phyloP scores from a whole-genome alignment of 129 eudicot genomes.

The Flaveria brownii region DNA sequence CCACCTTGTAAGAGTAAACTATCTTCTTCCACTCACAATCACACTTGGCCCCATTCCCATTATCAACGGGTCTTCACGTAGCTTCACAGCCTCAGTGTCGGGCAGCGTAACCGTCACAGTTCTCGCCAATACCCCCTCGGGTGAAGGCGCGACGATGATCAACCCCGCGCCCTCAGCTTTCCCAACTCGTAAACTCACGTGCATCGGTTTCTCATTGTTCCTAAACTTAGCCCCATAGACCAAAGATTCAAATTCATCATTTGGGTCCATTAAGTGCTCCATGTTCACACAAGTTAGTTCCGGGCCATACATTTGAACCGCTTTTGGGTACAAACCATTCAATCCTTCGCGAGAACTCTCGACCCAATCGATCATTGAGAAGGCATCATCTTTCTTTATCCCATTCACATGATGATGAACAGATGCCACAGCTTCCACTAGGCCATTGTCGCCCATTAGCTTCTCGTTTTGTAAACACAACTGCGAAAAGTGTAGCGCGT shows the following conservation, averaged over 20 bases:
- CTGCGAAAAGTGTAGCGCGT: constrained; percentile 46
- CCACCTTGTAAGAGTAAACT: constrained; percentile 9
- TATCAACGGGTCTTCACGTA: constrained; percentile 50
- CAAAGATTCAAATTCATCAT: constrained; percentile 28
- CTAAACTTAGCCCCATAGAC: constrained; percentile 50
- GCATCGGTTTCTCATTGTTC: constrained; percentile 57
- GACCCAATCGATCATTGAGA: constrained; percentile 35
- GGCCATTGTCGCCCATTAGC: constrained; percentile 22
- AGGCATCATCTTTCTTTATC: constrained; percentile 39
- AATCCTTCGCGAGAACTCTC: constrained; percentile 32
- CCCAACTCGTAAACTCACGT: constrained; percentile 54
- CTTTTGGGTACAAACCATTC: constrained; percentile 32
- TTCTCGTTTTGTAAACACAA: constrained; percentile 25
- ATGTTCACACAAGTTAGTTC: constrained; percentile 52
- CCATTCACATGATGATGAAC: constrained; percentile 45
- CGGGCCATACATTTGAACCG: constrained; percentile 52
- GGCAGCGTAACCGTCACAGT: constrained; percentile 57
- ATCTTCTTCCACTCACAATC: constrained; percentile 48
- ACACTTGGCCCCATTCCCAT: constrained; percentile 47
- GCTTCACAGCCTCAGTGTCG: constrained; percentile 37
- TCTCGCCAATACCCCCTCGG: constrained; percentile 51
- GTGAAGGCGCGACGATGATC: constrained; percentile 57
- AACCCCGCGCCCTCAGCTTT: constrained; percentile 58
- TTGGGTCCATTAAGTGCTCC: constrained; percentile 42
- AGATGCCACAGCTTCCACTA: constrained; percentile 28